A percentile compares a stretch with the other conserved stretches of the same genome.
phyloP scores from a whole-genome alignment of 225 moss, liverwort and hornwort genomes.

The Sphagnum contortum region DNA sequence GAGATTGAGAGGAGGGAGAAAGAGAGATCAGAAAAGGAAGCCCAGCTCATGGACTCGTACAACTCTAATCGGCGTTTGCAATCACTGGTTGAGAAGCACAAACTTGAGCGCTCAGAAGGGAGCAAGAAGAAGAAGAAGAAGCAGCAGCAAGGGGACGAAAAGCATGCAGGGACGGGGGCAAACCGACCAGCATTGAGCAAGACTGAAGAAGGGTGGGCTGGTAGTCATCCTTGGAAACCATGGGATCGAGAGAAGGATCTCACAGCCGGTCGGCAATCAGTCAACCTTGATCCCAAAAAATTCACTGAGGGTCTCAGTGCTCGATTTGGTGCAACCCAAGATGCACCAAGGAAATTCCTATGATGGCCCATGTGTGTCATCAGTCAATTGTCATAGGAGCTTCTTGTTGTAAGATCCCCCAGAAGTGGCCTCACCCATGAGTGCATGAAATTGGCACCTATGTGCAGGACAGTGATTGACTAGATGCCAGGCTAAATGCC shows the following conservation, averaged over 20 bases:
- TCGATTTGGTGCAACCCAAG: conserved; percentile 58
- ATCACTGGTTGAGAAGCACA: conserved; percentile 74
- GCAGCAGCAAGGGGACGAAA: neutral
- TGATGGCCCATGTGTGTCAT: conserved; percentile 10
- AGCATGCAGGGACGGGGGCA: neutral
- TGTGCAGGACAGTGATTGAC: too few relatives aligned
- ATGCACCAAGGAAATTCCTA: conserved; percentile 70
- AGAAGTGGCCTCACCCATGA: too few relatives aligned
- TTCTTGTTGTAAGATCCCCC: too few relatives aligned
- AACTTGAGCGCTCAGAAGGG: conserved; percentile 28
- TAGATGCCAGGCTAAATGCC: too few relatives aligned
- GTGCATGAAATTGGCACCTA: too few relatives aligned
- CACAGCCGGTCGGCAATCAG: conserved; percentile 65
- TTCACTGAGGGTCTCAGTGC: conserved; percentile 47
- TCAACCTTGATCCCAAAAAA: conserved; percentile 69
- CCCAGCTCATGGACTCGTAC: conserved; percentile 70
- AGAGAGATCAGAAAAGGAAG: conserved; percentile 61
- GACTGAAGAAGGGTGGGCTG: conserved; percentile 3
- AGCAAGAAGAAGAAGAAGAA: conserved; percentile 48
- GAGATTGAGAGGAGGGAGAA: conserved; percentile 48
- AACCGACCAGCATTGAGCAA: conserved; percentile 12
- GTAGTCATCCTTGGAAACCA: conserved; percentile 86
- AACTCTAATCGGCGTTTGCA: conserved; percentile 61
- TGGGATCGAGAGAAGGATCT: conserved; percentile 94
- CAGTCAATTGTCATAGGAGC: too few relatives aligned